phyloP scores from a whole-genome alignment of 2,329 filamentous ascomycete species.

The Bertia moriformis region DNA sequence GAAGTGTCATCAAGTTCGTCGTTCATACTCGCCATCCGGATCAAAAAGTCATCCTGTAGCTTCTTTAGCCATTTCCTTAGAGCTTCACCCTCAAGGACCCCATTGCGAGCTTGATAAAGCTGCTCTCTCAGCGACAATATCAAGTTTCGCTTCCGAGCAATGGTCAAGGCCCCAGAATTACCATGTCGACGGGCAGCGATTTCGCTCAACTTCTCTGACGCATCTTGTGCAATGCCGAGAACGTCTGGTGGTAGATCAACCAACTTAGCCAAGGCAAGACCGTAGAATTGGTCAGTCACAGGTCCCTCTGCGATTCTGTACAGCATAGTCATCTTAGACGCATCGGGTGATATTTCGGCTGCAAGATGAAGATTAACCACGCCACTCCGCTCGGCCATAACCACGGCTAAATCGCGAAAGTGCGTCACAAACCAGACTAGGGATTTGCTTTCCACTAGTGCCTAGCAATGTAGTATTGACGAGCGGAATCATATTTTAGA shows the following conservation, averaged over 20 bases:
- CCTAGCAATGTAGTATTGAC: constrained; percentile 73
- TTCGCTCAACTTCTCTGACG: not conserved
- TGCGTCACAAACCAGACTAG: constrained; percentile 90
- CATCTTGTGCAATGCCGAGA: not conserved
- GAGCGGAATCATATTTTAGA: constrained; percentile 61
- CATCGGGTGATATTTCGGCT: constrained; percentile 43
- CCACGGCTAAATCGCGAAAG: constrained; percentile 67
- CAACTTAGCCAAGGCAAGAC: constrained; percentile 15
- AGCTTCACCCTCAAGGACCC: constrained; percentile 7
- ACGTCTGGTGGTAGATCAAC: not conserved
- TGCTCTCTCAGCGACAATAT: constrained; percentile 10
- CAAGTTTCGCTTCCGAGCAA: constrained; percentile 7
- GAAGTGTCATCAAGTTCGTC: constrained; percentile 1
- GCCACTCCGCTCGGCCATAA: constrained; percentile 60
- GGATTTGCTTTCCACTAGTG: constrained; percentile 63
- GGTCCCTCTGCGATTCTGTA: constrained; percentile 68
- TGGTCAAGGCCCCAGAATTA: constrained; percentile 5
- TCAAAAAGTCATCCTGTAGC: constrained; percentile 10
- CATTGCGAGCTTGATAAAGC: constrained; percentile 8
- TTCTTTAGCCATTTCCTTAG: constrained; percentile 7
- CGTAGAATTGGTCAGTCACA: constrained; percentile 62
- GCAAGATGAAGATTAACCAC: constrained; percentile 73
- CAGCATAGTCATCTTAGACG: constrained; percentile 64
- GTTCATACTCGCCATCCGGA: constrained; percentile 6
- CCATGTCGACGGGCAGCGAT: constrained; percentile 1